Base-by-base conservation (phyloP, 345 rosid genomes). In the Salix dunnii region DNA sequence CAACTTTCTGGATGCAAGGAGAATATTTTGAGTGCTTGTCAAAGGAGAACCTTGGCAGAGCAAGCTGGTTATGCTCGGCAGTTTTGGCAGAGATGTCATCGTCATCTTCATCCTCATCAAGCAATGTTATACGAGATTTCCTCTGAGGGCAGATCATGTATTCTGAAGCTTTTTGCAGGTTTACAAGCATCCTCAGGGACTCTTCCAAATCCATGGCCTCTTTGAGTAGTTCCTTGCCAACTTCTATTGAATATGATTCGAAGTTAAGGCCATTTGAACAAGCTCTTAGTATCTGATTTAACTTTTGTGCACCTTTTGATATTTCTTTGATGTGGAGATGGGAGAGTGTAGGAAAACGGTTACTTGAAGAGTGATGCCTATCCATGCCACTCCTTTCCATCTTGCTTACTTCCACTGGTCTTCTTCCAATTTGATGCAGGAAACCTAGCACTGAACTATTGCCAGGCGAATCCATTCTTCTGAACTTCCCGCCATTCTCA, bases 191-290 rank as follows among this genome's bases (percentile, higher is more conserved):
- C 87, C 91, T 77, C 77, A 93, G 76, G 27, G 97, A 91, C 76
- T 92, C 92, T 85, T 92, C 94, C 83, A 94, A 86, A 73, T 96
- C 95, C 71, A 82, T 67, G 28, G 97, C 94, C 60, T 97, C 97
- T 83, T 92, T 90, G 85, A 92, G 68, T 28, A 91, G 86, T 67
- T 96, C 85, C 70, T 86, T 87, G 21, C 97, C 98, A 43, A 89
- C 89, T 73, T 96, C 92, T 78, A 91, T 82, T 0, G 98, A 92
- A 69, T 88, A 91, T 46, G 85, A 78, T 61, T 89, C 92, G 33
- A 93, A 85, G 79, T 86, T 90, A 1, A 86, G 70, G 61, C 93
- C 93, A 38, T 77, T 85, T 8, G 96, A 88, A 82, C 90, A 92
- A 72, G 94, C 88, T 77, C 84, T 84, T 40, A 96, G 87, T 79